Evolutionary conservation across 139 green algal genomes (phyloP).

Genomic region (Pedinophyceae sp.): DNA sequence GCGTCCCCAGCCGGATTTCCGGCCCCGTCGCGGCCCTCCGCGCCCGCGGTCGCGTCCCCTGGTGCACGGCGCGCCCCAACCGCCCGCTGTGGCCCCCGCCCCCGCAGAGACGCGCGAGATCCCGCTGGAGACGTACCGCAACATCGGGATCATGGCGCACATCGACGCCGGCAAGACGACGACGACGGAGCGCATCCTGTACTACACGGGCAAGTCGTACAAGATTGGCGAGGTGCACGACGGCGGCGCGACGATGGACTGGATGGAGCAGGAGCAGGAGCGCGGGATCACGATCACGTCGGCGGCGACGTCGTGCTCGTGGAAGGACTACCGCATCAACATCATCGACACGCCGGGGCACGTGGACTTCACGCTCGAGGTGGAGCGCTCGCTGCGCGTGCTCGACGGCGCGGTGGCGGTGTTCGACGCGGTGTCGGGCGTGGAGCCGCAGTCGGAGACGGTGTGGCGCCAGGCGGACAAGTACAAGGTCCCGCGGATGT

Average conservation of each 20-base stretch:
- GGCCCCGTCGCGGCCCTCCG: no score
- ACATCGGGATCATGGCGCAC: slow-evolving; percentile 99
- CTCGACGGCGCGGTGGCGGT: slow-evolving; percentile 91
- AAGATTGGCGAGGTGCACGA: slow-evolving; percentile 99
- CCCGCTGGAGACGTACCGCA: slow-evolving; percentile 82
- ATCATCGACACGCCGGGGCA: slow-evolving; percentile 99
- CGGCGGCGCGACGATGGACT: slow-evolving; percentile 96
- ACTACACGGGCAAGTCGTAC: slow-evolving; percentile 93
- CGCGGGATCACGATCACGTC: slow-evolving; percentile 98
- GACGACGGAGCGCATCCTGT: slow-evolving; percentile 93
- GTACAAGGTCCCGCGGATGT: slow-evolving; percentile 90
- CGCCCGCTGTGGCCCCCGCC: no score
- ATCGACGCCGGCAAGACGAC: slow-evolving; percentile 96
- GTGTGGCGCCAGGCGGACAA: slow-evolving; percentile 99
- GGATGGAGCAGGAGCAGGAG: slow-evolving; percentile 87
- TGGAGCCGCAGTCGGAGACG: slow-evolving; percentile 94
- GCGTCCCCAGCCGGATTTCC: no score
- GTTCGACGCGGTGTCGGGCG: slow-evolving; percentile 91
- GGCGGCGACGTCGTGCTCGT: slow-evolving; percentile 91
- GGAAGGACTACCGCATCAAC: slow-evolving; percentile 95
- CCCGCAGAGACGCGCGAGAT: slow-evolving; percentile 4
- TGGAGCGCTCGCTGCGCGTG: slow-evolving; percentile 96
- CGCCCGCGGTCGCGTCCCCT: no score
- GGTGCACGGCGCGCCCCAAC: no score
- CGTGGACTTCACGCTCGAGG: slow-evolving; percentile 94